phyloP scores from a whole-genome alignment of 1,284 basidiomycete species.

The Papiliotrema fonsecae region DNA sequence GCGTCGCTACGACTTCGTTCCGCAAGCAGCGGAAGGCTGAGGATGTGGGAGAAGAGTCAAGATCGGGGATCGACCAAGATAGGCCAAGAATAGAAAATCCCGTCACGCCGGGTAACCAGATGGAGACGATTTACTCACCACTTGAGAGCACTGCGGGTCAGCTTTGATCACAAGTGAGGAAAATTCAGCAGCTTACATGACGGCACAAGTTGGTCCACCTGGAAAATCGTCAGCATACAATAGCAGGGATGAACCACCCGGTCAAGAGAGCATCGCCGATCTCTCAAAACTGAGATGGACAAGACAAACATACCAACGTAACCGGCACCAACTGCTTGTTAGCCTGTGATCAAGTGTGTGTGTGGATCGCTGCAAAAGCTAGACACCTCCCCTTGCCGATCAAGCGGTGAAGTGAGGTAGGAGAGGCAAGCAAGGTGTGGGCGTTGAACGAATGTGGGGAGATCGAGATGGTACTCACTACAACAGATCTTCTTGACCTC shows the following conservation, averaged over 20 bases:
- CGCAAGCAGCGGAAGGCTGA: too few relatives aligned
- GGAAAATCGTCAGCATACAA: conserved; percentile 9
- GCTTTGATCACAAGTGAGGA: not conserved
- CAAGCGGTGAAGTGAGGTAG: too few relatives aligned
- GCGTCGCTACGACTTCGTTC: too few relatives aligned
- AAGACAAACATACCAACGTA: conserved; percentile 75
- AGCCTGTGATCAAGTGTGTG: not conserved
- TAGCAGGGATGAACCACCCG: too few relatives aligned
- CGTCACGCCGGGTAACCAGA: too few relatives aligned
- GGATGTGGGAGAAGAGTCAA: too few relatives aligned
- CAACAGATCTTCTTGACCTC: conserved; percentile 83
- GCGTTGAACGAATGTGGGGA: too few relatives aligned
- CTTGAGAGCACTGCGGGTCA: conserved; percentile 27
- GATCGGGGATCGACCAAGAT: too few relatives aligned
- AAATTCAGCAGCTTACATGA: conserved; percentile 54
- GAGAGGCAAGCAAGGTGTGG: too few relatives aligned
- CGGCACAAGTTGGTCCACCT: conserved; percentile 91
- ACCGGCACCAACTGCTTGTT: conserved; percentile 76
- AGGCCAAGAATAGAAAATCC: too few relatives aligned
- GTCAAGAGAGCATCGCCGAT: not conserved
- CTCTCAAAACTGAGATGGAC: conserved; percentile 4
- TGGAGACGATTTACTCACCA: conserved; percentile 38
- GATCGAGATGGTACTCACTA: conserved; percentile 63
- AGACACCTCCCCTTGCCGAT: too few relatives aligned
- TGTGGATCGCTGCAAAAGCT: not conserved